These are phyloP conservation scores for Leccinum disarticulatum DNA, from an alignment of 768 basidiomycete genomes.

Conservation along the genomic window DNA sequence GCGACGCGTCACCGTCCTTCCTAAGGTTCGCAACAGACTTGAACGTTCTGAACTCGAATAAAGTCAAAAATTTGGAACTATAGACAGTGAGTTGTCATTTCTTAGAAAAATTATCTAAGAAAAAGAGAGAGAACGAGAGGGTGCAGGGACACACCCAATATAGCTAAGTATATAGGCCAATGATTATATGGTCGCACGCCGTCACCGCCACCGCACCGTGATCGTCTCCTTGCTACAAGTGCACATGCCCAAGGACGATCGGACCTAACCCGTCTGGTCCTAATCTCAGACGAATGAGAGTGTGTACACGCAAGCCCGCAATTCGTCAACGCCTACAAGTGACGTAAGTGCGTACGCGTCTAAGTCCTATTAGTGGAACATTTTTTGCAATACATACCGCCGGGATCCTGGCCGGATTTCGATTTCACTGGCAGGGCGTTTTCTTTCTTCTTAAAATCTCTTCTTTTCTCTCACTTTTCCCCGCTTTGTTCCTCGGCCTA, in stretches of 20 bases:
- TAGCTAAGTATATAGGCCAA: no score
- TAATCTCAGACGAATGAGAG: background rate
- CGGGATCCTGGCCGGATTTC: background rate
- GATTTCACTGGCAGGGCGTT: background rate
- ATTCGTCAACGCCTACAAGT: background rate
- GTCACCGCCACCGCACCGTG: background rate
- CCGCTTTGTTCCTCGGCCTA: background rate
- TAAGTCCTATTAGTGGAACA: background rate
- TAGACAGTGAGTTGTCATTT: no score
- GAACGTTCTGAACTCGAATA: background rate
- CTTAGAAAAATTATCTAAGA: no score
- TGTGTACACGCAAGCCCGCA: background rate
- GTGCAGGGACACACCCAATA: background rate
- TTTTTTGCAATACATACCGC: background rate
- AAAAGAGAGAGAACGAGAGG: background rate
- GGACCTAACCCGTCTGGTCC: background rate
- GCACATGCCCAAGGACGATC: background rate
- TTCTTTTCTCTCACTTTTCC: background rate
- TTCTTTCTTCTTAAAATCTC: no score
- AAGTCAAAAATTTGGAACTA: background rate
- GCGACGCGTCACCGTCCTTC: conserved; percentile 1
- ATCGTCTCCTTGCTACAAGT: background rate
- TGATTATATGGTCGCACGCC: background rate
- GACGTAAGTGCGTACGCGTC: background rate
- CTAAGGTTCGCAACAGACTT: background rate